phyloP scores from a whole-genome alignment of 371 early-diverging fungal species.

The Rhizomucor pusillus region DNA sequence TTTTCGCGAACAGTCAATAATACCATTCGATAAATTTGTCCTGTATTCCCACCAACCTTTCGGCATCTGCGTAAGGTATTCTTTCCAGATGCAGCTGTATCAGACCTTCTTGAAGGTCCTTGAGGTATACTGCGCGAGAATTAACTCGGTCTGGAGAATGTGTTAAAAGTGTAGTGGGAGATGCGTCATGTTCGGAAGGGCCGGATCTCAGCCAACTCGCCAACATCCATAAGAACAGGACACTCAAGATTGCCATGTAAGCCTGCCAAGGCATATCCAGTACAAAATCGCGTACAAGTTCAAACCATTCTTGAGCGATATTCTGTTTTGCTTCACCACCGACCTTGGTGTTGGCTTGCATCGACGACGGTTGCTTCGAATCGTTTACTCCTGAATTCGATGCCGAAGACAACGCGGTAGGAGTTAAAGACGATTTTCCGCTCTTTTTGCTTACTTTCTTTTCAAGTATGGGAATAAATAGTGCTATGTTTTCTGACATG shows the following conservation, averaged over 20 bases:
- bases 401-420: background rate
- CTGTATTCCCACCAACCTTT: slow-evolving; percentile 14
- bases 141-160: background rate
- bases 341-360: background rate
- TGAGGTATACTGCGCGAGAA: slow-evolving; percentile 43
- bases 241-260: slow-evolving; percentile 7
- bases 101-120: slow-evolving; percentile 44
- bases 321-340: background rate
- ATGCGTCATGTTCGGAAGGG: background rate
- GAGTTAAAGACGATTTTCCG: background rate
- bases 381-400: background rate
- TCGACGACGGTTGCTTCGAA: background rate
- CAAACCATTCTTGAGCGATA: background rate
- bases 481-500: slow-evolving; percentile 32
- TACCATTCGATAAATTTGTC: background rate
- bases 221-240: slow-evolving; percentile 15
- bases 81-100: slow-evolving; percentile 4
- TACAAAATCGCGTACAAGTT: slow-evolving; percentile 7
- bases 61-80: slow-evolving; percentile 18
- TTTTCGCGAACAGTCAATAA: too few species aligned
- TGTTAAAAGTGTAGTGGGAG: background rate
- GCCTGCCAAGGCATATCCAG: slow-evolving; percentile 17
- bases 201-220: slow-evolving; percentile 4
- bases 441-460: slow-evolving; percentile 12
- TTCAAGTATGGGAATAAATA: slow-evolving; percentile 31